These are phyloP conservation scores for Fusarium bactridioides DNA, from an alignment of 2,329 filamentous ascomycete genomes.

Conservation along the genomic window DNA sequence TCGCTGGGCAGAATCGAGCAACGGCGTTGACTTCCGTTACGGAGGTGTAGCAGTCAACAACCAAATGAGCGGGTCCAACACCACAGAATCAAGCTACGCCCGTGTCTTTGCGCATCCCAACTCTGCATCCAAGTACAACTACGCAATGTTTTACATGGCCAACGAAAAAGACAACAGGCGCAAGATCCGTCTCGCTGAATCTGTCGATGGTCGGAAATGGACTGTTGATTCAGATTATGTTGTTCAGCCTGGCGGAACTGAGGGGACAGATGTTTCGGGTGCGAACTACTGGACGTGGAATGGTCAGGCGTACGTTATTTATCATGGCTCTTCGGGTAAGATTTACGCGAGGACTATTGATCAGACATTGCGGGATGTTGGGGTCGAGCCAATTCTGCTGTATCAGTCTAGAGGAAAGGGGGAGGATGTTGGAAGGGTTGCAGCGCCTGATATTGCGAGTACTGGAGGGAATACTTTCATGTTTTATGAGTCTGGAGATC, in stretches of 20 bases:
- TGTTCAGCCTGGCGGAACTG: background rate
- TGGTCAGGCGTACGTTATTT: slow-evolving; percentile 12
- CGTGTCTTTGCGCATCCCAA: slow-evolving; percentile 39
- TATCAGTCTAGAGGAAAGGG: slow-evolving; percentile 12
- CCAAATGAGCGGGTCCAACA: slow-evolving; percentile 31
- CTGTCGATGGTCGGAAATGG: slow-evolving; percentile 33
- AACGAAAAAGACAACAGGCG: slow-evolving; percentile 36
- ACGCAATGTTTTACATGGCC: slow-evolving; percentile 43
- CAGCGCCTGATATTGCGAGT: slow-evolving; percentile 1
- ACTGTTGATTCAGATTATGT: slow-evolving; percentile 18
- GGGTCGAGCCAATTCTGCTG: slow-evolving; percentile 2
- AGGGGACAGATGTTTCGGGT: slow-evolving; percentile 13
- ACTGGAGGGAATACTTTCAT: background rate
- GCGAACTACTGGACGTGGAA: slow-evolving; percentile 21
- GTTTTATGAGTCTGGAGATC: slow-evolving; percentile 14
- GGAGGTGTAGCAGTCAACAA: slow-evolving; percentile 33
- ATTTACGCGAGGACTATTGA: slow-evolving; percentile 26
- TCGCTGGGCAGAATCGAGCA: slow-evolving; percentile 13
- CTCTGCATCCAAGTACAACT: slow-evolving; percentile 24
- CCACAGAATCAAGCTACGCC: slow-evolving; percentile 39
- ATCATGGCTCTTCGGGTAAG: slow-evolving; percentile 4
- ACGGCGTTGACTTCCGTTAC: slow-evolving; percentile 14
- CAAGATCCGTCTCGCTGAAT: slow-evolving; percentile 39
- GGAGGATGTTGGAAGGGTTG: background rate
- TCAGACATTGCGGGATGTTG: slow-evolving; percentile 14